Base-by-base conservation (phyloP, 768 basidiomycete genomes). In the Agrocybe pediades region DNA sequence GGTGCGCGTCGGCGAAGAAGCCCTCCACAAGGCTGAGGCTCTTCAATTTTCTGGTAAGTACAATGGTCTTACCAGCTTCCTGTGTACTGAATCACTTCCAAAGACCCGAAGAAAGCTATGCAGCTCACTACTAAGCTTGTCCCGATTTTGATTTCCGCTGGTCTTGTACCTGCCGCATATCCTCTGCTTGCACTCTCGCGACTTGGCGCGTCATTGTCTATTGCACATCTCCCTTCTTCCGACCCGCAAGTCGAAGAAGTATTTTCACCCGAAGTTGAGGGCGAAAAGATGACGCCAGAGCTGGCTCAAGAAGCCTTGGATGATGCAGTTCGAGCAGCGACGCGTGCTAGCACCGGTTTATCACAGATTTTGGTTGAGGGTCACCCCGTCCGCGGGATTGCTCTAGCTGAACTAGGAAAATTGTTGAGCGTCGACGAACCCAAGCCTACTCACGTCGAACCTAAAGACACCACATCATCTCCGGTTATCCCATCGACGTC, bases 391-490 rank as follows among this genome's bases (percentile, higher is more conserved):
- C 79, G 90, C 1, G 91, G 83, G 0, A 72, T 95, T 20, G 84
- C 88, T 3, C 71, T 87, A 7, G 85, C 87, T 2, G 93, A 95
- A 66, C 74, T 92, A 6, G 92, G 90, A 0, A 95, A 93, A 70
- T 71, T 94, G 6, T 75, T 95, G 6, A 82, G 83, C 0, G 87
- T 93, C 0, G 90, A 93, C 60, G 90, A 92, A 63, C 86, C 85
- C 0, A 67, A 70, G 2, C 81, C 84, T 2, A 66, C 66, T 1
- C 26, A 58, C 19, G 45, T 45, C 4, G 36, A 29, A 23, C 47
- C 23, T 23, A 2, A 25, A 36, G 16, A 19, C 29, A 13, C 25
- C 9, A 26, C 49, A 2, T 39, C 49, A 27, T 24, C 33, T 9
- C 3, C 7, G 6, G 9, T 39, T 1, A 9, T 17, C 6, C 16